Evolutionary conservation across 495 filamentous ascomycete species (phyloP), one percentile per base, ranked within the genome.

Genomic region (Tirmania nivea): DNA sequence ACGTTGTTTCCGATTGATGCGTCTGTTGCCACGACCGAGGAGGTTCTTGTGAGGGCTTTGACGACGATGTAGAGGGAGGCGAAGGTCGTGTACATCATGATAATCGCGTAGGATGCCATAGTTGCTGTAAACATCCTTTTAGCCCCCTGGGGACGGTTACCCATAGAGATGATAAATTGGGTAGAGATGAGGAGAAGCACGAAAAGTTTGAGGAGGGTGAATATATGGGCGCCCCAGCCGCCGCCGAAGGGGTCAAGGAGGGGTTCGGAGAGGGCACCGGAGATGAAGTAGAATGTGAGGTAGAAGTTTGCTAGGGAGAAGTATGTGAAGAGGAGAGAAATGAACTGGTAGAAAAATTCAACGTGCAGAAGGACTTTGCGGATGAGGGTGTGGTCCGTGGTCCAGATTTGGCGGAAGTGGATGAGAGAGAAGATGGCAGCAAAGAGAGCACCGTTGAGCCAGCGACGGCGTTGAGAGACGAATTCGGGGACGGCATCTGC

Each of bases 251-350:
- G 92, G 68, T 96, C 89, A 56, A 94, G 70, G 35, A 70, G 71
- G 0, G 76, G 66, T 59, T 96, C 85, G 6, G 81, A 77, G 12
- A 99, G 75, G n/a, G 87, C 92, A 39, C 92, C 92, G 48, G 87
- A 86, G 63, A 96, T 85, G 73, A 96, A 96, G 75, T 86, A 96
- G 68, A 99, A 99, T 57, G 86, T 90, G 51, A 99, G 77, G 65
- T 96, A 99, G 70, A 96, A 99, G 67, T 99, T 99, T 61, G 90
- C 89, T 55, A 99, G 78, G 12, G 90, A 94, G 69, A 99, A 94
- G 69, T 84, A 99, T 36, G 92, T 99, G 70, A 99, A 99, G 47
- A 90, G 69, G 35, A 96, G 74, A 57, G 80, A 80, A 54, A 94
- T 70, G 67, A 89, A 80, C 66, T 99, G 92, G 67, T 99, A 99